Evolutionary conservation across 768 basidiomycete species (phyloP).

Genomic region (Mycena pura): DNA sequence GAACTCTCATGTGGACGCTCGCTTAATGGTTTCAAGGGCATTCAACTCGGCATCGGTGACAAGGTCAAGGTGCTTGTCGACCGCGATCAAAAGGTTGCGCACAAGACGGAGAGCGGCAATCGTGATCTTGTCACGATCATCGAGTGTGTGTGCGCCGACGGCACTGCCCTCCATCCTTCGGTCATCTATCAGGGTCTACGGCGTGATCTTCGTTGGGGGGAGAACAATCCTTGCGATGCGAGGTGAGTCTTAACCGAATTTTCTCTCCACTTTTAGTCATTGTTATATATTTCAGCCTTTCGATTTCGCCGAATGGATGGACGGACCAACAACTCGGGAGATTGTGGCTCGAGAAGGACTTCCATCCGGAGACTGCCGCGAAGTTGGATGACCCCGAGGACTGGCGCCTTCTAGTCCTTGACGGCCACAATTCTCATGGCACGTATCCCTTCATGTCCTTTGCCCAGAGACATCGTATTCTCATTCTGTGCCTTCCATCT

Average conservation of each 20-base stretch:
- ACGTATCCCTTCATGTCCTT: slow-evolving; percentile 23
- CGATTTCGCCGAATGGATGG: too few species aligned
- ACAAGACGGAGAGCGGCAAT: slow-evolving; percentile 36
- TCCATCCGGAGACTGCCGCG: too few species aligned
- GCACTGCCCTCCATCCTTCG: slow-evolving; percentile 34
- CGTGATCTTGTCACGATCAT: slow-evolving; percentile 51
- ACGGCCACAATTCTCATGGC: slow-evolving; percentile 31
- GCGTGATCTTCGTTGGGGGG: slow-evolving; percentile 43
- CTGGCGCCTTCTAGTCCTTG: too few species aligned
- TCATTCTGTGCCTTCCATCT: slow-evolving; percentile 31
- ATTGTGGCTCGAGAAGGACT: too few species aligned
- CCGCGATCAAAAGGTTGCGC: slow-evolving; percentile 23
- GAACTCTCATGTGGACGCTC: too few species aligned
- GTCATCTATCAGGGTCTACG: slow-evolving; percentile 46
- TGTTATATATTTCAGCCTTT: too few species aligned
- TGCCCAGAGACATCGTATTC: slow-evolving; percentile 20
- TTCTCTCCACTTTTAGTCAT: not conserved
- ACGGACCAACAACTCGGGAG: too few species aligned
- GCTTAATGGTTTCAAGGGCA: too few species aligned
- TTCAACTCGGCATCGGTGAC: slow-evolving; percentile 33
- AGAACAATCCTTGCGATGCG: slow-evolving; percentile 26
- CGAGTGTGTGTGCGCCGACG: slow-evolving; percentile 46
- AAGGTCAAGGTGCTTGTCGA: slow-evolving; percentile 28
- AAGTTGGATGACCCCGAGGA: too few species aligned
- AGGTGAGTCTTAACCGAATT: not conserved